Evolutionary conservation across 495 filamentous ascomycete genomes (phyloP).

Genomic region (Penicillium dipodomyicola): DNA sequence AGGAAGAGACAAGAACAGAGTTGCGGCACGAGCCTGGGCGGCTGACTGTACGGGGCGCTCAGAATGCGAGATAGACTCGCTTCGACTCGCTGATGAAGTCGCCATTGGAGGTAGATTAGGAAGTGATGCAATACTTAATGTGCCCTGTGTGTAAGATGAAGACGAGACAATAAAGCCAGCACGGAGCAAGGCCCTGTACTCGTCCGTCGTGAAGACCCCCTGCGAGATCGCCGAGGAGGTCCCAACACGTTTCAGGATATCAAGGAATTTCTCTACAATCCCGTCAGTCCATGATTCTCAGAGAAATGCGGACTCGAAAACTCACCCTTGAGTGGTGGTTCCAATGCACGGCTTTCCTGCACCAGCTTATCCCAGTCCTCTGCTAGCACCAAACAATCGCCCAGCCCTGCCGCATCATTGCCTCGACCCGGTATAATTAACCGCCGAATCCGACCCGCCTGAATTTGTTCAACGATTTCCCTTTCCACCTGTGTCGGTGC

Average conservation of each 20-base stretch:
- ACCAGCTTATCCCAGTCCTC: slow-evolving; percentile 63
- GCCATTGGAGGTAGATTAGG: slow-evolving; percentile 48
- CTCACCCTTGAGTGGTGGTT: slow-evolving; percentile 48
- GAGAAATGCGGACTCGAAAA: background rate
- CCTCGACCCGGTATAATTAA: slow-evolving; percentile 66
- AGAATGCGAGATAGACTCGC: slow-evolving; percentile 13
- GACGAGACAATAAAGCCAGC: slow-evolving; percentile 70
- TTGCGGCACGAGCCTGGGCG: slow-evolving; percentile 35
- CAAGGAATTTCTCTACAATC: slow-evolving; percentile 51
- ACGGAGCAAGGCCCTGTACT: slow-evolving; percentile 58
- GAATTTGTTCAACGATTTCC: slow-evolving; percentile 64
- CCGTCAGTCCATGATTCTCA: background rate
- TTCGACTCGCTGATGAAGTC: slow-evolving; percentile 57
- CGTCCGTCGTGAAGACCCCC: slow-evolving; percentile 47
- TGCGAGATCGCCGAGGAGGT: slow-evolving; percentile 50
- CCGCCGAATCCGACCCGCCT: slow-evolving; percentile 59
- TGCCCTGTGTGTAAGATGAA: slow-evolving; percentile 42
- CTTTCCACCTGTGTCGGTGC: slow-evolving; percentile 70
- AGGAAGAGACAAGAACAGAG: slow-evolving; percentile 66
- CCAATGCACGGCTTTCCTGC: slow-evolving; percentile 39
- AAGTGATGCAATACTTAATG: slow-evolving; percentile 51
- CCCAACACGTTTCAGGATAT: slow-evolving; percentile 54
- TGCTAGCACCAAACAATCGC: slow-evolving; percentile 66
- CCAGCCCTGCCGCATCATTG: slow-evolving; percentile 55
- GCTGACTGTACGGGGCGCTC: slow-evolving; percentile 25